phyloP scores from a whole-genome alignment of 169 alveolate genomes.

The Babesia sp. region DNA sequence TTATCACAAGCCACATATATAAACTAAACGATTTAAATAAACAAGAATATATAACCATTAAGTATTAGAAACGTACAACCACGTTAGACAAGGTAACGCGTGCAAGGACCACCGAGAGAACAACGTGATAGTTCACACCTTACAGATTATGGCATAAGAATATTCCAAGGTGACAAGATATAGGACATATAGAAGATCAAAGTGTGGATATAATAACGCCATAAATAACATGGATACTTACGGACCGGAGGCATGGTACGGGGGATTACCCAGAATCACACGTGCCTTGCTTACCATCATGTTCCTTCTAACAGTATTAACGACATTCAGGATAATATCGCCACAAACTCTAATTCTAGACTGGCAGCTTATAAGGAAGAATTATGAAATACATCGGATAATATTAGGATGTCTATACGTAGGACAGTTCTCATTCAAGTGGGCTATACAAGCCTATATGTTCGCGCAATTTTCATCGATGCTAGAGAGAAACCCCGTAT shows the following conservation, averaged over 20 bases:
- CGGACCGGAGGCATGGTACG: constrained; percentile 84
- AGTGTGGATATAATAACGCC: no score
- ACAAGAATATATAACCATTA: no score
- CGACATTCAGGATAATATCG: constrained; percentile 73
- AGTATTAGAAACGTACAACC: no score
- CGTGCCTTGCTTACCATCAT: constrained; percentile 76
- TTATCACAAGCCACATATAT: no score
- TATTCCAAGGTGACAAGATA: no score
- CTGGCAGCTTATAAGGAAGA: constrained; percentile 75
- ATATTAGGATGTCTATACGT: constrained; percentile 77
- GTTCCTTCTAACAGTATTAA: constrained; percentile 74
- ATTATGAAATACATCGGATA: constrained; percentile 82
- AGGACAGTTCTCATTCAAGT: constrained; percentile 85
- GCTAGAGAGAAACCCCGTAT: constrained; percentile 76
- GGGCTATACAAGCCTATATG: constrained; percentile 82
- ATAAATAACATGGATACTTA: constrained; percentile 56
- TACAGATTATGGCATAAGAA: no score
- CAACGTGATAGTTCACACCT: no score
- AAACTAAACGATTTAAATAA: no score
- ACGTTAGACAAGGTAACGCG: no score
- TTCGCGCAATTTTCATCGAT: constrained; percentile 79
- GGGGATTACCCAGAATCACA: constrained; percentile 82
- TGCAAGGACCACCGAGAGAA: no score
- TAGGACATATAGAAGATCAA: no score
- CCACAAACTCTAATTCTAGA: constrained; percentile 77